These are phyloP conservation scores for Allium sativum DNA, from an alignment of 106 monocot genomes.

Conservation along the genomic window DNA sequence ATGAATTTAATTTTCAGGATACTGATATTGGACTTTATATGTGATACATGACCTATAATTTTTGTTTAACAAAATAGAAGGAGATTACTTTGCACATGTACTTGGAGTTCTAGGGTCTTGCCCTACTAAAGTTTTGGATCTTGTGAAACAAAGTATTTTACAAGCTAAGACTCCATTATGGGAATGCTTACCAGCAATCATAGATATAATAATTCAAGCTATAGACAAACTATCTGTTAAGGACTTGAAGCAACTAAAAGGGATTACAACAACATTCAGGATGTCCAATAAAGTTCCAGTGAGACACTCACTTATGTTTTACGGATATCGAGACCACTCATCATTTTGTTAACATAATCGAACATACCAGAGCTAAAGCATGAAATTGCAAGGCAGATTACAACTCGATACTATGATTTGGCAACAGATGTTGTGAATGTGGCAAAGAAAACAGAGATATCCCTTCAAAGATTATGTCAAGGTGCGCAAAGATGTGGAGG, in stretches of 20 bases:
- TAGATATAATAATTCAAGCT: constrained; percentile 58
- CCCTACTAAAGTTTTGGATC: constrained; percentile 42
- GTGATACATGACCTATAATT: constrained; percentile 76
- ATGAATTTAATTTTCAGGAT: too few relatives aligned
- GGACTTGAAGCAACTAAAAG: constrained; percentile 92
- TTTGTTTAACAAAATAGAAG: constrained; percentile 23
- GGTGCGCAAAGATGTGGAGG: constrained; percentile 80
- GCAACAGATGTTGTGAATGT: constrained; percentile 70
- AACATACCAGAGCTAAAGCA: constrained; percentile 31
- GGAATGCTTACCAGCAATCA: constrained; percentile 36
- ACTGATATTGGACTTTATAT: too few relatives aligned
- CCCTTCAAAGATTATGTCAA: constrained; percentile 78
- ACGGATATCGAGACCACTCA: constrained; percentile 57
- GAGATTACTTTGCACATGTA: constrained; percentile 43
- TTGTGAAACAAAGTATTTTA: constrained; percentile 64
- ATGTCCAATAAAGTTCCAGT: constrained; percentile 92
- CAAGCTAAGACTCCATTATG: constrained; percentile 47
- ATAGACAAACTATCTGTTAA: constrained; percentile 76
- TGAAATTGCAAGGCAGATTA: constrained; percentile 49
- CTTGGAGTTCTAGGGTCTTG: constrained; percentile 52
- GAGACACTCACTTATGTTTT: constrained; percentile 87
- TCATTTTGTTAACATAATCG: constrained; percentile 40
- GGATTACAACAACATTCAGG: constrained; percentile 87
- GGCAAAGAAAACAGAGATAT: constrained; percentile 82
- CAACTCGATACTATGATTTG: constrained; percentile 63